phyloP scores from a whole-genome alignment of 495 filamentous ascomycete species.

The Tricharina praecox region DNA sequence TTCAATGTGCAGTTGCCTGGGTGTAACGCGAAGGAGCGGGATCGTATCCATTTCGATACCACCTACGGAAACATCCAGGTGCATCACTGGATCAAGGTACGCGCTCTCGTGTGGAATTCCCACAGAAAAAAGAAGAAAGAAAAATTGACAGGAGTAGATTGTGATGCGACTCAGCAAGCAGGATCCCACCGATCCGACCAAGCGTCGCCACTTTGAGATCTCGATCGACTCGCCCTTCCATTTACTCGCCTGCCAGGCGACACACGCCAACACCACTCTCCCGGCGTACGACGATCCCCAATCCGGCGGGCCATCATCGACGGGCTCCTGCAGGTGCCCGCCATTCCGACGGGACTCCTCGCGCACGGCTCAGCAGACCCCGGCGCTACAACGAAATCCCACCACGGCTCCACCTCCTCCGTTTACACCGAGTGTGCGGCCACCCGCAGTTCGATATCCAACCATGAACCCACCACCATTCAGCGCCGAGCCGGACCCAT shows the following conservation, averaged over 20 bases:
- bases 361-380: slow-evolving; percentile 21
- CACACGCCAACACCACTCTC: slow-evolving; percentile 74
- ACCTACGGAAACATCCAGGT: slow-evolving; percentile 94
- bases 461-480: slow-evolving; percentile 86
- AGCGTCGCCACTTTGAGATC: slow-evolving; percentile 90
- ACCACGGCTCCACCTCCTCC: slow-evolving; percentile 18
- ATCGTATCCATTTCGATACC: slow-evolving; percentile 79
- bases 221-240: slow-evolving; percentile 97
- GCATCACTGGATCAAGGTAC: slow-evolving; percentile 98
- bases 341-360: neutral
- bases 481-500: slow-evolving; percentile 74
- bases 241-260: slow-evolving; percentile 83
- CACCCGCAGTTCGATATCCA: slow-evolving; percentile 67
- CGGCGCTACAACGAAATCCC: slow-evolving; percentile 3
- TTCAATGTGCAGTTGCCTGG: slow-evolving; percentile 90
- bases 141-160: too few relatives aligned
- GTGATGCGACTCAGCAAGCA: slow-evolving; percentile 86
- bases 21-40: slow-evolving; percentile 73
- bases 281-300: slow-evolving; percentile 50
- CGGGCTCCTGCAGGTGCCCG: neutral
- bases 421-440: too few relatives aligned
- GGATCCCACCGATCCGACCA: slow-evolving; percentile 62
- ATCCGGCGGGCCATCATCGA: slow-evolving; percentile 2
- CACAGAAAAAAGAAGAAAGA: too few relatives aligned
- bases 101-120: too few relatives aligned